Conservation (phyloP, 352 stramenopile species). For the Pythium periplocum region DNA sequence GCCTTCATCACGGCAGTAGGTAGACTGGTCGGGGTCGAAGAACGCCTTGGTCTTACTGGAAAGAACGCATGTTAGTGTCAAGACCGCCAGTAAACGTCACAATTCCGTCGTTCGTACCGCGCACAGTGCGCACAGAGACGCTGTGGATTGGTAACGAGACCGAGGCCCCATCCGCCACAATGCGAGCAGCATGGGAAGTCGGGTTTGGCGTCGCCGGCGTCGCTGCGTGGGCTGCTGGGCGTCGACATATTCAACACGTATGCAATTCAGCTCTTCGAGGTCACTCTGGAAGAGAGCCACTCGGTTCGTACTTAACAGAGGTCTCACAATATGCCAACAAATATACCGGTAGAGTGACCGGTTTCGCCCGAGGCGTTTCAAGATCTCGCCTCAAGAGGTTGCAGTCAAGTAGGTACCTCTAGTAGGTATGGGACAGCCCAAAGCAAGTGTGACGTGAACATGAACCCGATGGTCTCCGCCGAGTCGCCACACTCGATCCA, state of each 20-base stretch:
- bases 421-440: too few species aligned
- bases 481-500: too few species aligned
- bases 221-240: constrained; percentile 15
- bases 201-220: constrained; percentile 4
- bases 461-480: too few species aligned
- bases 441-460: too few species aligned
- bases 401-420: too few species aligned
- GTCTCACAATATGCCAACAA: too few species aligned
- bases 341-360: too few species aligned
- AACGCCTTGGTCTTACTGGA: constrained; percentile 56
- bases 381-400: too few species aligned
- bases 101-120: constrained; percentile 23
- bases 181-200: constrained; percentile 57
- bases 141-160: constrained; percentile 66
- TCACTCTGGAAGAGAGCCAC: not conserved
- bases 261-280: too few species aligned
- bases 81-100: not conserved
- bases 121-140: constrained; percentile 69
- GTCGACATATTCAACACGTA: constrained; percentile 14
- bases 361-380: too few species aligned
- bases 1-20: constrained; percentile 62
- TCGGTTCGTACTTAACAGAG: too few species aligned
- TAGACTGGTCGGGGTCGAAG: constrained; percentile 68
- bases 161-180: constrained; percentile 66
- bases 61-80: not conserved